phyloP scores from a whole-genome alignment of 164 flowering plant genomes.

The Tinospora cordifolia region DNA sequence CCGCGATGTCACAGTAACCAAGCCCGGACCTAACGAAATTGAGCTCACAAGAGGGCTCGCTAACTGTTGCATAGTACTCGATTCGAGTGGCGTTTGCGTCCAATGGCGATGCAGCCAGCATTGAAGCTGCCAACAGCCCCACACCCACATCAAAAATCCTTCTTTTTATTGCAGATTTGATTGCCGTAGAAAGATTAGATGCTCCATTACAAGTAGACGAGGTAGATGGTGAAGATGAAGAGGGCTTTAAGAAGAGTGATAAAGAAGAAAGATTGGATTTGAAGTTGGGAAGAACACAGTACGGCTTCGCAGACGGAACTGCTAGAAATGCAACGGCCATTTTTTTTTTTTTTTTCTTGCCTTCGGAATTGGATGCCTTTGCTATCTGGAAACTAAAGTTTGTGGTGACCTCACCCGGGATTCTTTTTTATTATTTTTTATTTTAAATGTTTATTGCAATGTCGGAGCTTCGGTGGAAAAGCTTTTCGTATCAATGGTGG shows the following conservation, averaged over 20 bases:
- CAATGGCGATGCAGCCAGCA: conserved; percentile 39
- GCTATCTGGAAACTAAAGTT: conserved; percentile 1
- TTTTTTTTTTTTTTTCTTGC: conserved; percentile 5
- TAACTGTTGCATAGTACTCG: conserved; percentile 76
- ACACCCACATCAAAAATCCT: conserved; percentile 33
- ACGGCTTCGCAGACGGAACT: conserved; percentile 23
- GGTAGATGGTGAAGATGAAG: conserved; percentile 11
- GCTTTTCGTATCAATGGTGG: no score
- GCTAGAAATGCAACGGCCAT: conserved; percentile 37
- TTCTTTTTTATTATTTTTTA: no score
- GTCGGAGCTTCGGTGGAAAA: no score
- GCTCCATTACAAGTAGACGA: conserved; percentile 8
- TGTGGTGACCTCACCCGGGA: not conserved
- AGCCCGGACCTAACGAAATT: conserved; percentile 61
- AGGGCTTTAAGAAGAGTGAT: conserved; percentile 16
- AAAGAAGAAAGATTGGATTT: conserved; percentile 13
- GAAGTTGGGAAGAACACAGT: conserved; percentile 14
- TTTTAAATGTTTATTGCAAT: no score
- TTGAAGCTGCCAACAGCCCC: conserved; percentile 56
- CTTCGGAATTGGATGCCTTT: not conserved
- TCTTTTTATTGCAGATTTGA: conserved; percentile 23
- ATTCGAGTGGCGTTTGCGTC: conserved; percentile 78
- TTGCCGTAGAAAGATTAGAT: conserved; percentile 11
- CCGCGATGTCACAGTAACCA: conserved; percentile 65
- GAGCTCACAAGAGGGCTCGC: conserved; percentile 69